These are phyloP conservation scores for Peronospora belbahrii DNA, from an alignment of 352 stramenopile genomes.

Conservation along the genomic window DNA sequence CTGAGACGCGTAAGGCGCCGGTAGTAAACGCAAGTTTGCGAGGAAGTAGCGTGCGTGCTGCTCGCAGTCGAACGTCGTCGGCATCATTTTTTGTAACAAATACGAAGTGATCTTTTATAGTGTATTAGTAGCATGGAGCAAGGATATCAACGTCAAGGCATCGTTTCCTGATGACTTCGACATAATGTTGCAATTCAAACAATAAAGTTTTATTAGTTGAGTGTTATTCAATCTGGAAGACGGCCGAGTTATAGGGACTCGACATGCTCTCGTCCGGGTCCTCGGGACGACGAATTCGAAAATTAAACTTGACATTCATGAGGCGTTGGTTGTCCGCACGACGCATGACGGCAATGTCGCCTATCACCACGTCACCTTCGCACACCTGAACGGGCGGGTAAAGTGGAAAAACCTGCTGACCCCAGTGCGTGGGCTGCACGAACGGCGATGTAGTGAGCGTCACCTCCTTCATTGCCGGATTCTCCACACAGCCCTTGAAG, in stretches of 20 bases:
- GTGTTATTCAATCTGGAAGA: conserved; percentile 83
- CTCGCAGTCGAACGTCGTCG: conserved; percentile 49
- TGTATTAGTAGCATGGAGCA: background rate
- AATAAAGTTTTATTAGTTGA: conserved; percentile 29
- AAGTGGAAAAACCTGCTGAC: conserved; percentile 80
- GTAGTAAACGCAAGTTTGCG: conserved; percentile 60
- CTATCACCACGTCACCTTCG: conserved; percentile 65
- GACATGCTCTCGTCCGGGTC: conserved; percentile 40
- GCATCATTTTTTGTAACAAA: conserved; percentile 9
- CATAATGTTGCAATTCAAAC: conserved; percentile 14
- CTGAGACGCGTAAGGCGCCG: conserved; percentile 65
- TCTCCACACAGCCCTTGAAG: conserved; percentile 88
- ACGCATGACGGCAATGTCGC: conserved; percentile 64
- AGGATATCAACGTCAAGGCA: too few species aligned
- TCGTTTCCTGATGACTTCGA: background rate
- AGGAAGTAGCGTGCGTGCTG: conserved; percentile 79
- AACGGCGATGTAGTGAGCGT: conserved; percentile 89
- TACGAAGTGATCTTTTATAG: conserved; percentile 11
- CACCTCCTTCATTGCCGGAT: conserved; percentile 69
- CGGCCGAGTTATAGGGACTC: conserved; percentile 38
- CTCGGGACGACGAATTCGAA: conserved; percentile 56
- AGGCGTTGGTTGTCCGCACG: conserved; percentile 82
- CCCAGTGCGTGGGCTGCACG: conserved; percentile 85
- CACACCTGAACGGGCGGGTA: conserved; percentile 80
- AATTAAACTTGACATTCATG: conserved; percentile 86